Evolutionary conservation across 2,329 filamentous ascomycete genomes (phyloP), one percentile per base, ranked within the genome.

Genomic region (Aspergillus sp.): DNA sequence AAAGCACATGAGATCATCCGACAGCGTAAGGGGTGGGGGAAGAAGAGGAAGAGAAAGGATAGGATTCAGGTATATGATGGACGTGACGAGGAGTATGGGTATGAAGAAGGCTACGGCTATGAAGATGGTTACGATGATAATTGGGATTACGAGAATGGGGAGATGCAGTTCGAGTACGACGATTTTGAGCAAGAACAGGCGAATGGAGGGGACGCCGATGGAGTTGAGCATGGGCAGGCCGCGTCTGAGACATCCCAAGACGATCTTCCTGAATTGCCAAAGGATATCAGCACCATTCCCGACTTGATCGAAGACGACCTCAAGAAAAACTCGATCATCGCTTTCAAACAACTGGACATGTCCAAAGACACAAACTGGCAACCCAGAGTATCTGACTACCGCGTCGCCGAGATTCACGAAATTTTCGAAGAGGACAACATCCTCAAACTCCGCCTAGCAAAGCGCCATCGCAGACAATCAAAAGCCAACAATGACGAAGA

Each of bases 401-500:
- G 76, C 43, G 88, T 87, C 0, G 90, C 83, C 0, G 66, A 85
- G 23, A 71, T 90, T 4, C 72, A 82, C n/a, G 71, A 75, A 1
- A 65, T 81, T 0, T 69, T 74, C 17, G 37, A 39, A 30, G 76
- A 80, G 1, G 74, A 80, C 43, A 75, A 70, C 3, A 70, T 62
- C 0, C 62, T 95, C 13, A 72, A 76, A 19, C 69, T 94, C 4
- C 73, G 77, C 9, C 75, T 95, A 2, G 88, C 89, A 2, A 77
- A 77, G 52, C 79, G 86, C 23, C 86, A 94, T 60, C 73, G 84
- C 43, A 67, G 76, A 4, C 76, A 79, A 46, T 49, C 41, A 27
- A 63, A 82, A 53, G 84, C 79, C 58, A 64, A 69, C 15, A 83
- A 82, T 54, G 83, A 91, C 56, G 53, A 59, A 5, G 76, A 81